Evolutionary conservation across 345 rosid species (phyloP).

Genomic region (Pistacia atlantica): DNA sequence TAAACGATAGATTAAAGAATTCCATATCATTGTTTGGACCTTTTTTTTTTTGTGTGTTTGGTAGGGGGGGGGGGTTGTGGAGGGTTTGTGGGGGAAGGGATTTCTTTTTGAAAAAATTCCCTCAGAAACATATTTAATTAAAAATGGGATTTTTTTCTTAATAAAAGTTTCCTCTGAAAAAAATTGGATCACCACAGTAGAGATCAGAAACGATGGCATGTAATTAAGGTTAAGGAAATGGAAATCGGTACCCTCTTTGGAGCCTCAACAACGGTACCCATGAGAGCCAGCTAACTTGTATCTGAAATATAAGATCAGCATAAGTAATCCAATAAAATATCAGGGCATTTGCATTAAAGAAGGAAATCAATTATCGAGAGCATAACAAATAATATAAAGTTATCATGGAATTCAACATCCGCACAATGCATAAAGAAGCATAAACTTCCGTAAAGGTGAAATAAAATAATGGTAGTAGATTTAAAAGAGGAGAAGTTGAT

Average conservation of each 20-base stretch:
- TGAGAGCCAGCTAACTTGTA: slow-evolving; percentile 26
- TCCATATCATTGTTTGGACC: neutral
- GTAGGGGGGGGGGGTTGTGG: no score
- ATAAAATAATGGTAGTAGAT: no score
- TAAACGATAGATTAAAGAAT: slow-evolving; percentile 2
- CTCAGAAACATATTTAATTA: neutral
- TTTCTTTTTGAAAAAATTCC: no score
- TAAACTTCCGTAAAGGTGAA: no score
- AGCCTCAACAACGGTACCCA: slow-evolving; percentile 56
- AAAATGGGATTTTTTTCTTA: neutral
- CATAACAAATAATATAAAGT: neutral
- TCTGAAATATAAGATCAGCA: slow-evolving; percentile 16
- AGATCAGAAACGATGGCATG: neutral
- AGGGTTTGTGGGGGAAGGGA: no score
- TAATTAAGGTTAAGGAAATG: neutral
- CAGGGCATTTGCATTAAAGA: neutral
- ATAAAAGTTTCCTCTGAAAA: no score
- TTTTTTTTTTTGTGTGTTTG: neutral
- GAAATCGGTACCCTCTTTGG: slow-evolving; percentile 47
- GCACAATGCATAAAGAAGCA: no score
- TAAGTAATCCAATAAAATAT: neutral
- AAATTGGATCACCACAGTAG: no score
- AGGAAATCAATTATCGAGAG: neutral
- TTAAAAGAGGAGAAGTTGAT: no score
- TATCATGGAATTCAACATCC: neutral